Conservation (phyloP, 129 eudicot species). For the Lonicera japonica region DNA sequence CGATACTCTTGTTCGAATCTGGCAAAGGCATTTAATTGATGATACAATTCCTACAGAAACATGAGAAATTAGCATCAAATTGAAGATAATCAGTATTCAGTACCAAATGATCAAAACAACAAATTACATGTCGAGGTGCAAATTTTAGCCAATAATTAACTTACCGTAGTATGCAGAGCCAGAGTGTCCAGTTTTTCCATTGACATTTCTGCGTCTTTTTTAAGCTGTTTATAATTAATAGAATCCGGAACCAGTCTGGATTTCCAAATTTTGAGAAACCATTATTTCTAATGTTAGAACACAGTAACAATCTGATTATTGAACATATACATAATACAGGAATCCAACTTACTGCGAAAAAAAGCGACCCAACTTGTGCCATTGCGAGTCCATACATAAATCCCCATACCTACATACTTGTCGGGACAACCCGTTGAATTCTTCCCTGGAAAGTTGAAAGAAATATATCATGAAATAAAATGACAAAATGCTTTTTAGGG, state of each 20-base stretch:
- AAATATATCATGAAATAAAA: neutral
- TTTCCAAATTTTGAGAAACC: no score
- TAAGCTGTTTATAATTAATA: slow-evolving; percentile 17
- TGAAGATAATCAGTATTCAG: neutral
- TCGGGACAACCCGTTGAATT: slow-evolving; percentile 37
- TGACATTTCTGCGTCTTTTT: slow-evolving; percentile 35
- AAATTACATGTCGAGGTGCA: neutral
- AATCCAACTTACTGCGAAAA: slow-evolving; percentile 34
- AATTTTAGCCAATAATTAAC: slow-evolving; percentile 1
- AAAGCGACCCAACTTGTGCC: slow-evolving; percentile 45
- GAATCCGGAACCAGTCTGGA: slow-evolving; percentile 36
- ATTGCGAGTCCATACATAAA: slow-evolving; percentile 45
- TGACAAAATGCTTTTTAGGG: neutral
- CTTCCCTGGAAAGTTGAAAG: slow-evolving; percentile 31
- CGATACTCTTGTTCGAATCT: slow-evolving; percentile 45
- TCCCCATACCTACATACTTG: slow-evolving; percentile 49
- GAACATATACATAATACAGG: slow-evolving; percentile 6
- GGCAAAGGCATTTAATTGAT: slow-evolving; percentile 40
- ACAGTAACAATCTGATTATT: no score
- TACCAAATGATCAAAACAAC: neutral
- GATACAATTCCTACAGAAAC: slow-evolving; percentile 41
- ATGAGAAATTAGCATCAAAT: neutral
- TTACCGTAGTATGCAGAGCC: slow-evolving; percentile 52
- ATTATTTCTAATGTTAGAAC: no score
- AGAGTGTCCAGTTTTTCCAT: slow-evolving; percentile 39